These are phyloP conservation scores for Bremia lactucae DNA, from an alignment of 352 stramenopile species.

Conservation along the genomic window DNA sequence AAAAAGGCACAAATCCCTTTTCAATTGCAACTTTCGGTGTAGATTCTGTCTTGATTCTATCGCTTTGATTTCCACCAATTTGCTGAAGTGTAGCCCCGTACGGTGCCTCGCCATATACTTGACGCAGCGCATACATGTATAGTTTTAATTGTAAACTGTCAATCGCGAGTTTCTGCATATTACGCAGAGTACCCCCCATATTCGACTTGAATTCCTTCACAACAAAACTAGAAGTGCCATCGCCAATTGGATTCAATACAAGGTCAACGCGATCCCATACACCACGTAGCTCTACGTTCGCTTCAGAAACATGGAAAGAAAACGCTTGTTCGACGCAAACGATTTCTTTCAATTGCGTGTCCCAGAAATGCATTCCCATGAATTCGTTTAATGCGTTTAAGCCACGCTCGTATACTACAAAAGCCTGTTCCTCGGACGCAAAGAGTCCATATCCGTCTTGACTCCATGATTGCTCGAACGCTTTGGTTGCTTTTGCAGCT, in stretches of 20 bases:
- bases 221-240: conserved; percentile 16
- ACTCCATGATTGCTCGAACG: conserved; percentile 19
- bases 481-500: conserved; percentile 13
- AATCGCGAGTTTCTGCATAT: conserved; percentile 38
- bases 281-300: conserved; percentile 43
- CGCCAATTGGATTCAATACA: neutral
- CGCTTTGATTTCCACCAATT: conserved; percentile 27
- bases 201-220: conserved; percentile 85
- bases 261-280: conserved; percentile 74
- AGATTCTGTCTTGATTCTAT: conserved; percentile 1
- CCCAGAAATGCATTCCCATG: conserved; percentile 23
- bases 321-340: conserved; percentile 57
- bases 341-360: conserved; percentile 21
- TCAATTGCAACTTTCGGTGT: conserved; percentile 1
- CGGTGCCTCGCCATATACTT: conserved; percentile 41
- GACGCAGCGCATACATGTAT: conserved; percentile 68
- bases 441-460: conserved; percentile 29
- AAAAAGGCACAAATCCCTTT: neutral
- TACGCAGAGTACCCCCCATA: conserved; percentile 34
- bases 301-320: conserved; percentile 32
- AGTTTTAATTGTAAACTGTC: conserved; percentile 77
- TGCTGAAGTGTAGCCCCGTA: conserved; percentile 49
- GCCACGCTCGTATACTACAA: conserved; percentile 26
- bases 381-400: conserved; percentile 33
- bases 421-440: conserved; percentile 23